A percentile compares a stretch with the other conserved stretches of the same genome.
phyloP scores from a whole-genome alignment of 805 yeast species.

The Crinitomyces ghanaensis region DNA sequence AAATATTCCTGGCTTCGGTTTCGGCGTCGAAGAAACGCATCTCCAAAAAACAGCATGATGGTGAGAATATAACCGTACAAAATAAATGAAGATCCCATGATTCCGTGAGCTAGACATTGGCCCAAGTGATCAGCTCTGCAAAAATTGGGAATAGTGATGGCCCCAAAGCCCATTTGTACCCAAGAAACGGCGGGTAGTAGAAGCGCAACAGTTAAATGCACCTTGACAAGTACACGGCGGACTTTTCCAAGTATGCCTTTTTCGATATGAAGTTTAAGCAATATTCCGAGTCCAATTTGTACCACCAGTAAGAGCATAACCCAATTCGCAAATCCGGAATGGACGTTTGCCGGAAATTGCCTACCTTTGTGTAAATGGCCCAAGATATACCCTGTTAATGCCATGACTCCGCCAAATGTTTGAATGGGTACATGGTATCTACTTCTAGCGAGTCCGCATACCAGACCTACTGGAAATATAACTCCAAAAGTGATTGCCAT shows the following conservation, averaged over 20 bases:
- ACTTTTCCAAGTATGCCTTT: constrained; percentile 26
- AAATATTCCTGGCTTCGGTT: constrained; percentile 70
- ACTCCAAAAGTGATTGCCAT: constrained; percentile 29
- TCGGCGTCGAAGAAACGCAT: constrained; percentile 33
- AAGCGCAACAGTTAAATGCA: constrained; percentile 24
- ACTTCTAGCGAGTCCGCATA: constrained; percentile 28
- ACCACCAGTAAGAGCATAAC: constrained; percentile 23
- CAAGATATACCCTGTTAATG: constrained; percentile 28
- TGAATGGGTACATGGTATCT: constrained; percentile 29
- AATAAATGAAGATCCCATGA: constrained; percentile 87
- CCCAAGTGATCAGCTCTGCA: constrained; percentile 75
- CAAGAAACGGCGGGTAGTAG: constrained; percentile 45
- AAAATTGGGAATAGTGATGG: constrained; percentile 76
- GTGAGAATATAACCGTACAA: constrained; percentile 64
- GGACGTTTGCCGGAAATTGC: constrained; percentile 25
- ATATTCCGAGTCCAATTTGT: constrained; percentile 27
- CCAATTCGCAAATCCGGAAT: constrained; percentile 26
- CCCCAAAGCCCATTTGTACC: constrained; percentile 71
- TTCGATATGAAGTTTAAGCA: constrained; percentile 28
- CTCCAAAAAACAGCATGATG: constrained; percentile 60
- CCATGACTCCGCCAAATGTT: constrained; percentile 24
- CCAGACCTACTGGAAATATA: constrained; percentile 30
- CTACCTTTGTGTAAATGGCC: constrained; percentile 31
- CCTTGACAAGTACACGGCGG: constrained; percentile 19
- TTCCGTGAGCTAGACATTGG: constrained; percentile 93